Evolutionary conservation across 2,329 filamentous ascomycete species (phyloP).

Genomic region (Nemania sp.): DNA sequence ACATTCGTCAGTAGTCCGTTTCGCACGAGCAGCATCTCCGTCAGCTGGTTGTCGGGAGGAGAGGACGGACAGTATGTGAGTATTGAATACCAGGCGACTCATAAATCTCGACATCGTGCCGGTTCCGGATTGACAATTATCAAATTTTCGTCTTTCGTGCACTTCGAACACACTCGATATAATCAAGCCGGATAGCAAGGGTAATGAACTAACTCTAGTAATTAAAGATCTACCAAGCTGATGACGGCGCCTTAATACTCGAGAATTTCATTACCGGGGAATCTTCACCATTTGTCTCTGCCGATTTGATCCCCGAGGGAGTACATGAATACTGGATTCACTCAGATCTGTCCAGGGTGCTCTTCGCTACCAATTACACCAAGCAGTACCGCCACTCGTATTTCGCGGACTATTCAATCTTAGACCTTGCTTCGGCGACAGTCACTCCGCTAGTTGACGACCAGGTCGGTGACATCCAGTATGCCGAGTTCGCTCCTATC

Average conservation of each 20-base stretch:
- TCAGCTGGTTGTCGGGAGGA: conserved; percentile 61
- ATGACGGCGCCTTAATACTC: conserved; percentile 58
- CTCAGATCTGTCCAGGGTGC: conserved; percentile 58
- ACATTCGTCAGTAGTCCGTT: conserved; percentile 54
- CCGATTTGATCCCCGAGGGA: conserved; percentile 58
- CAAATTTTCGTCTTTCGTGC: not conserved
- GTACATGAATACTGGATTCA: conserved; percentile 64
- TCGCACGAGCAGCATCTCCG: conserved; percentile 49
- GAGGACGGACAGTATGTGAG: conserved; percentile 61
- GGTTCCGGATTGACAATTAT: no score
- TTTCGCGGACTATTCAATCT: conserved; percentile 67
- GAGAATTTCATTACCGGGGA: conserved; percentile 63
- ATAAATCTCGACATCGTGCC: no score
- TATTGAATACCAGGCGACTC: no score
- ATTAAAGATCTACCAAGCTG: conserved; percentile 50
- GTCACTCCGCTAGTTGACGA: conserved; percentile 59
- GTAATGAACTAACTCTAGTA: conserved; percentile 9
- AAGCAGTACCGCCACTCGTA: conserved; percentile 71
- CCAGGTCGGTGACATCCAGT: conserved; percentile 68
- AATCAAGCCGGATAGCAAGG: no score
- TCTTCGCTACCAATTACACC: conserved; percentile 67
- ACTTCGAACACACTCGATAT: not conserved
- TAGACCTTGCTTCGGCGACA: conserved; percentile 61
- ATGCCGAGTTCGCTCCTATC: conserved; percentile 62
- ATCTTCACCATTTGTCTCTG: conserved; percentile 59